Conservation (phyloP, 129 eudicot species). For the Kitagawia praeruptora region DNA sequence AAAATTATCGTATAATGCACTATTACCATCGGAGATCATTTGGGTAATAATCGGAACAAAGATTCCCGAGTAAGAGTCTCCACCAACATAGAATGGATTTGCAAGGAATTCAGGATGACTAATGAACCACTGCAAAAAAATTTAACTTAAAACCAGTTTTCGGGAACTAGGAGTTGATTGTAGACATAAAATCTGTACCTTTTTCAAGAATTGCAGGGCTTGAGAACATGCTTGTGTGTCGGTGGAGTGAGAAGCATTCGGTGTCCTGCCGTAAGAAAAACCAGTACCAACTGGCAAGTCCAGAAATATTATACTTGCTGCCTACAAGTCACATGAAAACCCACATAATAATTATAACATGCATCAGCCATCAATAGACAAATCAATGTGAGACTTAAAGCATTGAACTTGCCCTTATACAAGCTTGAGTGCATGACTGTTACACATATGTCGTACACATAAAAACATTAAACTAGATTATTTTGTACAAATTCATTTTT, state of each 20-base stretch:
- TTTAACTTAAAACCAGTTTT: neutral
- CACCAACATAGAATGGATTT: conserved; percentile 42
- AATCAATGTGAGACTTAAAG: neutral
- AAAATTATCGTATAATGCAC: neutral
- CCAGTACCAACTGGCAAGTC: conserved; percentile 41
- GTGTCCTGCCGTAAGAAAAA: conserved; percentile 27
- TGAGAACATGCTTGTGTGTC: conserved; percentile 14
- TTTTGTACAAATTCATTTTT: too few relatives aligned
- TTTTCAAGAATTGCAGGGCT: conserved; percentile 13
- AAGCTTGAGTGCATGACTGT: too few relatives aligned
- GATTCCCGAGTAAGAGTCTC: conserved; percentile 39
- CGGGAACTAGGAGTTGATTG: neutral
- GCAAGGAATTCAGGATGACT: conserved; percentile 9
- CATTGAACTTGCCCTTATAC: too few relatives aligned
- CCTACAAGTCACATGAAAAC: conserved; percentile 2
- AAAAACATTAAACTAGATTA: too few relatives aligned
- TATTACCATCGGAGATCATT: conserved; percentile 23
- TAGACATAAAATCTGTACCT: conserved; percentile 16
- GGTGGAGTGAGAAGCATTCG: conserved; percentile 11
- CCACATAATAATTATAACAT: neutral
- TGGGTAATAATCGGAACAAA: conserved; percentile 23
- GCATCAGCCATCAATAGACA: neutral
- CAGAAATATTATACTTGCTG: conserved; percentile 26
- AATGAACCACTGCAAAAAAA: conserved; percentile 31
- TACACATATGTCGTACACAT: too few relatives aligned